Percentiles rank a stretch among this genome's conserved stretches.
Conservation (phyloP, 139 green algal genomes). For the Pleodorina starrii region DNA sequence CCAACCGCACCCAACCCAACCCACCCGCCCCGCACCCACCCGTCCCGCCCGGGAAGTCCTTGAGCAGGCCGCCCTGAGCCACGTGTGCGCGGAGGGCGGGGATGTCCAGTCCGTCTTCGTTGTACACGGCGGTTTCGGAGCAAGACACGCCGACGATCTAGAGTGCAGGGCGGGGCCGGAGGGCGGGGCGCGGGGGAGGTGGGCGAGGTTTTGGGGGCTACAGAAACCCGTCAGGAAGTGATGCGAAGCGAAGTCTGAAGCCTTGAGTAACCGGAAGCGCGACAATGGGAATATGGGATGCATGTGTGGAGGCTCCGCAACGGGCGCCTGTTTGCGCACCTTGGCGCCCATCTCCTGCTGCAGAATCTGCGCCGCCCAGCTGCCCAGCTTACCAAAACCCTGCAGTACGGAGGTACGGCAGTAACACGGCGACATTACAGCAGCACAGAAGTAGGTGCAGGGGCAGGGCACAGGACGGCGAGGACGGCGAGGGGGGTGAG, state of each 20-base stretch:
- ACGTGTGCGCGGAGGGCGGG: conserved; percentile 75
- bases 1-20: too few species aligned
- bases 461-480: too few species aligned
- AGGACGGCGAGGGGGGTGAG: neutral
- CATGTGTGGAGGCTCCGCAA: too few species aligned
- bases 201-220: neutral
- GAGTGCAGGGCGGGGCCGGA: neutral
- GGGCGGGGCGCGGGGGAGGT: neutral
- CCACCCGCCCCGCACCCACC: too few species aligned
- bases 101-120: conserved; percentile 82
- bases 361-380: conserved; percentile 79
- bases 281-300: too few species aligned
- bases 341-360: conserved; percentile 78
- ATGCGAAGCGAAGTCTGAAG: too few species aligned
- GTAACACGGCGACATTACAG: too few species aligned
- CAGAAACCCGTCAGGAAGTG: too few species aligned
- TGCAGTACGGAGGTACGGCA: too few species aligned
- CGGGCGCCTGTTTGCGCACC: too few species aligned
- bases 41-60: conserved; percentile 63
- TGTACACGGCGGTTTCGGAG: conserved; percentile 72
- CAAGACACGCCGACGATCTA: conserved; percentile 82
- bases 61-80: conserved; percentile 66
- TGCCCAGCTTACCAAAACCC: conserved; percentile 93
- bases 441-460: too few species aligned
- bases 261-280: too few species aligned